phyloP scores from a whole-genome alignment of 1,284 basidiomycete species.

The Thecaphora thlaspeos region DNA sequence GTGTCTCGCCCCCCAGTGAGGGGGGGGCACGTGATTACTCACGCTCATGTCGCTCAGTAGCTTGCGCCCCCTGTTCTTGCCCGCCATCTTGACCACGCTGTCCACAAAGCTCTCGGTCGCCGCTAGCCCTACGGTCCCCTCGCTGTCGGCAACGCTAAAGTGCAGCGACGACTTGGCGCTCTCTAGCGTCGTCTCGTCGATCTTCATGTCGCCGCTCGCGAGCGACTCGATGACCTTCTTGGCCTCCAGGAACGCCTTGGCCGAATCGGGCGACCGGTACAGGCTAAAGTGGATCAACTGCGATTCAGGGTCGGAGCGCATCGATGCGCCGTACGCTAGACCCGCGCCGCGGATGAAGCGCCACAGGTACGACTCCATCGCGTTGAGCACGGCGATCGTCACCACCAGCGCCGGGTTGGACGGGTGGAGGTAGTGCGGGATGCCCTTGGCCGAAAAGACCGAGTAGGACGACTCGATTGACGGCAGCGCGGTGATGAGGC shows the following conservation, averaged over 20 bases:
- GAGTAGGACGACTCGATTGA: slow-evolving; percentile 93
- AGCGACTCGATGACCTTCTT: slow-evolving; percentile 60
- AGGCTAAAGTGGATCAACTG: slow-evolving; percentile 78
- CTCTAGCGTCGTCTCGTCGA: slow-evolving; percentile 82
- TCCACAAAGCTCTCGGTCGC: slow-evolving; percentile 62
- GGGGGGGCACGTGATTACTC: not conserved
- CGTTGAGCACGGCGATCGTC: slow-evolving; percentile 84
- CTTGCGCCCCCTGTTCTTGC: slow-evolving; percentile 43
- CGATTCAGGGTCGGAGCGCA: slow-evolving; percentile 75
- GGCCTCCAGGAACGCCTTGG: slow-evolving; percentile 80
- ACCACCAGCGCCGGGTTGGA: slow-evolving; percentile 82
- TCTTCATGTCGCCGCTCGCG: slow-evolving; percentile 53
- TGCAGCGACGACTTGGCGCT: slow-evolving; percentile 89
- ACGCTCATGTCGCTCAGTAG: slow-evolving; percentile 24
- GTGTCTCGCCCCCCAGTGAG: too few species aligned
- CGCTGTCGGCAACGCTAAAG: slow-evolving; percentile 74
- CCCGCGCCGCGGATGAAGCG: slow-evolving; percentile 54
- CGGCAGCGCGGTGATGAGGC: slow-evolving; percentile 80
- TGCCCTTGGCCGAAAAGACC: slow-evolving; percentile 73
- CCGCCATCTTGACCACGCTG: slow-evolving; percentile 35
- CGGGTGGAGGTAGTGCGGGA: slow-evolving; percentile 63
- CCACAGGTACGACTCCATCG: slow-evolving; percentile 94
- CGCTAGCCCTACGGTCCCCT: slow-evolving; percentile 79
- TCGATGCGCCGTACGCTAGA: slow-evolving; percentile 81
- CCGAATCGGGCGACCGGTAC: slow-evolving; percentile 76